Evolutionary conservation across 345 rosid species (phyloP).

Genomic region (Citrus maxima): DNA sequence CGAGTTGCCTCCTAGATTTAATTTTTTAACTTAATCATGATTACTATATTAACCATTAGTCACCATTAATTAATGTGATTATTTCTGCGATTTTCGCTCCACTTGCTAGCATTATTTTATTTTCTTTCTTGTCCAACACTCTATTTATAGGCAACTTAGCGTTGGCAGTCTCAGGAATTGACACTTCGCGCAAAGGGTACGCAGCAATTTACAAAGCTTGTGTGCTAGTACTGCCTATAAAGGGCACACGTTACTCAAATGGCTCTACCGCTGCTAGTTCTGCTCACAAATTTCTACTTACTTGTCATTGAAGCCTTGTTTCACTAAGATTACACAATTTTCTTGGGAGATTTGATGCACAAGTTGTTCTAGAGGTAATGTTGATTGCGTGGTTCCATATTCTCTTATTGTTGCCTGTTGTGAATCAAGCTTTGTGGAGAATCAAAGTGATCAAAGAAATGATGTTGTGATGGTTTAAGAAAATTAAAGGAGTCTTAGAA

Average conservation of each 20-base stretch:
- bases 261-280: constrained; percentile 4
- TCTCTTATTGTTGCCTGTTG: constrained; percentile 22
- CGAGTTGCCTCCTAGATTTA: background rate
- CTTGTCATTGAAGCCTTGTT: constrained; percentile 31
- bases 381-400: constrained; percentile 29
- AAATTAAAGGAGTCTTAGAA: too few species aligned
- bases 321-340: constrained; percentile 13
- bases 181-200: constrained; percentile 5
- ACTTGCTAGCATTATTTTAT: background rate
- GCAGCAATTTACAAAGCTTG: constrained; percentile 27
- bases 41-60: background rate
- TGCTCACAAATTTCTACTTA: constrained; percentile 10
- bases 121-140: constrained; percentile 10
- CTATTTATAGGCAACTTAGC: constrained; percentile 30
- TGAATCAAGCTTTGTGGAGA: too few species aligned
- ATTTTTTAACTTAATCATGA: too few species aligned
- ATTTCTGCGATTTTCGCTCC: background rate
- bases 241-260: constrained; percentile 10
- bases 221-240: constrained; percentile 6
- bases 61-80: constrained; percentile 7
- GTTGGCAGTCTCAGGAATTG: constrained; percentile 27
- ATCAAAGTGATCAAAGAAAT: too few species aligned
- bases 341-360: constrained; percentile 4
- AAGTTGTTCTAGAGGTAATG: constrained; percentile 26
- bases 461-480: too few species aligned